These are phyloP conservation scores for Citrus trifoliata DNA, from an alignment of 345 rosid genomes.

Conservation along the genomic window DNA sequence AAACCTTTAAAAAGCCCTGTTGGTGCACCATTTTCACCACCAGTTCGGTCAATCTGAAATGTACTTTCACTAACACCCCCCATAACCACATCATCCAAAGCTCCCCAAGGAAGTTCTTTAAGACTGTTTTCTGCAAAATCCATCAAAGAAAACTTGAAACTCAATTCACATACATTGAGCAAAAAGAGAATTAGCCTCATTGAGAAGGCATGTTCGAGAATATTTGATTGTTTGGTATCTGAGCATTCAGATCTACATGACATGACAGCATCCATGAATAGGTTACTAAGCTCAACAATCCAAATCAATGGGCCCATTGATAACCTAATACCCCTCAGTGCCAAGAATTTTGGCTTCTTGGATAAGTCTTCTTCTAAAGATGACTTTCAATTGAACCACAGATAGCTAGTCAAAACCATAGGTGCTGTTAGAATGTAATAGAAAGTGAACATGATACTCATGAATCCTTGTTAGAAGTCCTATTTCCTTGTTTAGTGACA, in stretches of 20 bases:
- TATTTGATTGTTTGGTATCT: not conserved
- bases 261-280: not conserved
- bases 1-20: constrained; percentile 78
- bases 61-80: constrained; percentile 93
- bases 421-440: not conserved
- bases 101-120: constrained; percentile 91
- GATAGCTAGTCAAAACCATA: not conserved
- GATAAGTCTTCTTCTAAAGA: not conserved
- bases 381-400: not conserved
- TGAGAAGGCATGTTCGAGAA: no score
- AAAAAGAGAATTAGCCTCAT: no score
- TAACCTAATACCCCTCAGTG: not conserved
- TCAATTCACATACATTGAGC: not conserved
- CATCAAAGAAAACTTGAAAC: constrained; percentile 6
- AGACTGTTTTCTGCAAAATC: constrained; percentile 47
- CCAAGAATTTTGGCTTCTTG: not conserved
- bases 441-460: not conserved
- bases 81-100: constrained; percentile 98
- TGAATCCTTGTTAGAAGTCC: not conserved
- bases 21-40: constrained; percentile 77
- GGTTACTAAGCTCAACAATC: not conserved
- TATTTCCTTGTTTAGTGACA: not conserved
- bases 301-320: not conserved
- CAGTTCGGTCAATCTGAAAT: constrained; percentile 53
- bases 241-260: not conserved